Evolutionary conservation across 371 early-diverging fungal genomes (phyloP), one percentile per base, ranked within the genome.

Genomic region (Mucor circinelloides): DNA sequence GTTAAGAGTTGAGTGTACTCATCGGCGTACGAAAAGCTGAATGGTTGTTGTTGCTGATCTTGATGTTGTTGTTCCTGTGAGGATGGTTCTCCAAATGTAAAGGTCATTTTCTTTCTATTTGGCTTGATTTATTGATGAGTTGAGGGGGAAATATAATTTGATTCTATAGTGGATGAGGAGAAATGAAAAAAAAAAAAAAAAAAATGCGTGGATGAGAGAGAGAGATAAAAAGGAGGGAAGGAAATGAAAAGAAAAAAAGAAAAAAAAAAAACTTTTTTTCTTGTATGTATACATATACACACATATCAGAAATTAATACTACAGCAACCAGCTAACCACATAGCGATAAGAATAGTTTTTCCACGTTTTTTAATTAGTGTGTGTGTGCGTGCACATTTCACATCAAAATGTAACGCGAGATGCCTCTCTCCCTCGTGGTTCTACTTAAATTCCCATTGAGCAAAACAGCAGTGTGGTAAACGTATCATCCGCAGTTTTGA

Each of bases 401-500:
- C 44, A 30, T 27, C 54, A 27, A 38, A 13, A 32, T 63, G 56
- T 40, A 30, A 55, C 64, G 8, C 27, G 38, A 38, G 10, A 50
- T 25, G 21, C 21, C 50, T 21, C 3, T 25, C 10, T 44, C 32
- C 36, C 50, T 52, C 54, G 63, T 63, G 54, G 36, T 15, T 31
- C 12, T 0, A 13, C 7, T 63, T 71, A 75, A 6, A 70, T 57
- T 40, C 74, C 74, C 59, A 81, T 84, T 42, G 79, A 76, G 69
- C 81, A 83, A 73, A 87, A 84, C 61, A 83, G 64, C 19, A 86
- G 55, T 1, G 84, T 85, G 4, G 82, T 75, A 66, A 87, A 78
- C 1, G 85, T 85, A 76, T 85, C 88, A 61, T 87, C 88, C 6
- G 85, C 85, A 1, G 75, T 68, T 42, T 69, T 77, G 54, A 85